A percentile compares a stretch with the other conserved stretches of the same genome.
Conservation (phyloP, 1,284 basidiomycete species). For the Athelia sp. region DNA sequence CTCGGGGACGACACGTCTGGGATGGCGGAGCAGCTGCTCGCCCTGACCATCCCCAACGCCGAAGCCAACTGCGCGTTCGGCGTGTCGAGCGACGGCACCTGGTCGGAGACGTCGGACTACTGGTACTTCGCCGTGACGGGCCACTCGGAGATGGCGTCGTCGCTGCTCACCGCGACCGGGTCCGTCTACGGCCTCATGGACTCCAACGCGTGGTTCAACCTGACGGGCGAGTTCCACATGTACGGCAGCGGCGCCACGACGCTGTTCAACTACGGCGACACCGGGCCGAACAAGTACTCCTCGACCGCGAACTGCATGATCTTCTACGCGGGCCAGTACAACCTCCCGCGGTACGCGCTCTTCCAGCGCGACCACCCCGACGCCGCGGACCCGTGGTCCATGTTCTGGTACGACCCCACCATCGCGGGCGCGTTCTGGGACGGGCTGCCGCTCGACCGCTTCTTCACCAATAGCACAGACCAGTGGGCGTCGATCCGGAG, state of each 20-base stretch:
- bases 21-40: constrained; percentile 64
- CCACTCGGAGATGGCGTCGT: constrained; percentile 86
- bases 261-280: constrained; percentile 89
- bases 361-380: constrained; percentile 92
- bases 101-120: constrained; percentile 95
- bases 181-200: constrained; percentile 73
- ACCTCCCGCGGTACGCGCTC: constrained; percentile 72
- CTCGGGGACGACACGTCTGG: no score
- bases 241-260: constrained; percentile 81
- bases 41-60: constrained; percentile 70
- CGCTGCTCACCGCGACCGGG: constrained; percentile 84
- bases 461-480: constrained; percentile 67
- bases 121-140: constrained; percentile 95
- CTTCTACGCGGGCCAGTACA: constrained; percentile 68
- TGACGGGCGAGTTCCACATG: constrained; percentile 90
- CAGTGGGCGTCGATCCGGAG: constrained; percentile 92
- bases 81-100: constrained; percentile 77
- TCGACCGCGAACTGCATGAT: constrained; percentile 76
- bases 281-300: constrained; percentile 93
- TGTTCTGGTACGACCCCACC: constrained; percentile 96
- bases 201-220: constrained; percentile 64
- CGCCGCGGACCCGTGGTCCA: constrained; percentile 88
- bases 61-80: constrained; percentile 72
- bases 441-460: constrained; percentile 74
- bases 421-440: constrained; percentile 91